Evolutionary conservation across 257 asterid species (phyloP), one percentile per base, ranked within the genome.

Genomic region (Solanum rostratum): DNA sequence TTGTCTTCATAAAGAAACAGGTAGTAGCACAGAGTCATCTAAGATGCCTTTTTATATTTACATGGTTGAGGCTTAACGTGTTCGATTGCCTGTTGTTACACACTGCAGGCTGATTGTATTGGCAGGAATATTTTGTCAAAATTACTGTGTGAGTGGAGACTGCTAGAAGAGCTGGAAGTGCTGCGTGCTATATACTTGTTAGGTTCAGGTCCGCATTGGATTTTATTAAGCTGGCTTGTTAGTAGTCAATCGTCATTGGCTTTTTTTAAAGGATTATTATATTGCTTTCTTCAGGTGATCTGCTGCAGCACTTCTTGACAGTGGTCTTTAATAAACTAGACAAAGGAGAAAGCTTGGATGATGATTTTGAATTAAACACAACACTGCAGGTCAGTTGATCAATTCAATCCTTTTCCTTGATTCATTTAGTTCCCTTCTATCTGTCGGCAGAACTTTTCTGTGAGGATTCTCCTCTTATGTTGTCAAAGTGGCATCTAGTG

Each of bases 291-390:
- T 41, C 90, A 96, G 99, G 99, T 89, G 99, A 97, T 93, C 90
- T 97, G 79, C 88, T 97, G 89, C 99, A 97, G 89, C 98, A 97
- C 89, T 95, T 97, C 89, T 85, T 97, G 92, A 86, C 91, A 4
- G 97, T 94, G 88, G 89, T 95, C 84, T 96, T 96, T 86, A 90
- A 88, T 88, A 96, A 94, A 90, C 88, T 96, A 85, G 98, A 96
- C 93, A 95, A 92, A 92, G 99, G 98, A 86, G 97, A 92, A 86
- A 71, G 92, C 39, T 88, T 95, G 87, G 98, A 96, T 83, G 99
- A 96, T 86, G 99, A 96, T 84, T 96, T 95, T 93, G 99, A 96
- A 91, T 89, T 96, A 89, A 95, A 95, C 92, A 96, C 97, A 39
- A 90, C 92, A 73, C 88, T 95, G 91, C 98, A 96, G 98, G 99